A percentile compares a stretch with the other conserved stretches of the same genome.
These are phyloP conservation scores for Ustilago crameri DNA, from an alignment of 1,284 basidiomycete species.

Conservation along the genomic window DNA sequence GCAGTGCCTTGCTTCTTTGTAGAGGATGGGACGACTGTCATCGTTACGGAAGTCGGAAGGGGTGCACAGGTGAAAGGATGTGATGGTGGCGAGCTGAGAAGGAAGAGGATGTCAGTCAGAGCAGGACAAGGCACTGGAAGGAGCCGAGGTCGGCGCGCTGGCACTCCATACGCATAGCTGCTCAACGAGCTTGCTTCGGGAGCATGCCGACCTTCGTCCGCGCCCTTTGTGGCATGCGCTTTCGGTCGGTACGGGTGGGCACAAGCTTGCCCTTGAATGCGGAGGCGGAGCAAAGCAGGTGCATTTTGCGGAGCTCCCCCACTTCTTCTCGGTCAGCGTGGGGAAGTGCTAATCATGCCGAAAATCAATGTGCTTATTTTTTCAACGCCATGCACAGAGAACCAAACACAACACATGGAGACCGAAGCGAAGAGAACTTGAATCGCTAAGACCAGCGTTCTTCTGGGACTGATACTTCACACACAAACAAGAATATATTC, in stretches of 20 bases:
- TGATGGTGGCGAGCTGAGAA: not conserved
- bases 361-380: too few species aligned
- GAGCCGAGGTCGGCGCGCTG: too few species aligned
- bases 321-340: constrained; percentile 13
- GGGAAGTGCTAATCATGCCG: too few species aligned
- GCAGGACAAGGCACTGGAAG: not conserved
- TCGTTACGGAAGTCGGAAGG: constrained; percentile 1
- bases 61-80: too few species aligned
- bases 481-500: too few species aligned
- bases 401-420: too few species aligned
- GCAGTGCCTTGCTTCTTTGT: not conserved
- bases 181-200: not conserved
- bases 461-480: too few species aligned
- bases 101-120: not conserved
- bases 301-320: constrained; percentile 15
- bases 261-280: constrained; percentile 5
- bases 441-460: too few species aligned
- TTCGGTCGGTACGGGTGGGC: not conserved
- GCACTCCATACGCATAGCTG: too few species aligned
- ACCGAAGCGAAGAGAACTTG: too few species aligned
- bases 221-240: not conserved
- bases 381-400: too few species aligned
- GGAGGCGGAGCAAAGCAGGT: constrained; percentile 2
- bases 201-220: not conserved
- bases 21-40: not conserved